These are phyloP conservation scores for Ochromonas danica DNA, from an alignment of 108 stramenopile genomes.

Conservation along the genomic window DNA sequence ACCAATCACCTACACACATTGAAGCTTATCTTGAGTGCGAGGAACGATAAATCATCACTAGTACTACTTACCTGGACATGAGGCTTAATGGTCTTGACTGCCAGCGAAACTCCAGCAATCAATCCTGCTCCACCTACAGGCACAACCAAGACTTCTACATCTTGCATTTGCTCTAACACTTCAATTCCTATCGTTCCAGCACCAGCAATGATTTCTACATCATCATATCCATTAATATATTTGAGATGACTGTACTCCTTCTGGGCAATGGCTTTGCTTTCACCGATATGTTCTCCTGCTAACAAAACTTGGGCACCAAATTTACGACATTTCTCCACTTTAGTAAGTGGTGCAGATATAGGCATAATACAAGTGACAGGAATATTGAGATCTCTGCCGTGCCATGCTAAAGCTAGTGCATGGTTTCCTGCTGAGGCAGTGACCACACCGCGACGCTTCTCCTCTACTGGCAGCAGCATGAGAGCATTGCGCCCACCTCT, in stretches of 20 bases:
- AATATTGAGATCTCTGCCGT: constrained; percentile 83
- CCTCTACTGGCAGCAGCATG: constrained; percentile 59
- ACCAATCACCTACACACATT: no score
- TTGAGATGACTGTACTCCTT: constrained; percentile 21
- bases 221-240: constrained; percentile 97
- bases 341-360: constrained; percentile 53
- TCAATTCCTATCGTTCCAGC: constrained; percentile 97
- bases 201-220: constrained; percentile 90
- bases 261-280: constrained; percentile 79
- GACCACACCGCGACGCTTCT: constrained; percentile 70
- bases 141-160: constrained; percentile 83
- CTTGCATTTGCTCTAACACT: constrained; percentile 84
- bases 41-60: no score
- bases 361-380: constrained; percentile 96
- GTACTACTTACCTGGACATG: constrained; percentile 59
- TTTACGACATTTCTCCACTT: constrained; percentile 85
- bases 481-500: constrained; percentile 91
- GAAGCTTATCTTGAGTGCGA: constrained; percentile 11
- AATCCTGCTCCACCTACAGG: constrained; percentile 94
- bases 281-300: constrained; percentile 84
- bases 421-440: constrained; percentile 72
- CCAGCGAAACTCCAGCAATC: constrained; percentile 86
- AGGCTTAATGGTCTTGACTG: constrained; percentile 87
- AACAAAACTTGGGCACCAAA: constrained; percentile 87
- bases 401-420: constrained; percentile 86